Evolutionary conservation across 129 eudicot species (phyloP).

Genomic region (Arctium lappa): DNA sequence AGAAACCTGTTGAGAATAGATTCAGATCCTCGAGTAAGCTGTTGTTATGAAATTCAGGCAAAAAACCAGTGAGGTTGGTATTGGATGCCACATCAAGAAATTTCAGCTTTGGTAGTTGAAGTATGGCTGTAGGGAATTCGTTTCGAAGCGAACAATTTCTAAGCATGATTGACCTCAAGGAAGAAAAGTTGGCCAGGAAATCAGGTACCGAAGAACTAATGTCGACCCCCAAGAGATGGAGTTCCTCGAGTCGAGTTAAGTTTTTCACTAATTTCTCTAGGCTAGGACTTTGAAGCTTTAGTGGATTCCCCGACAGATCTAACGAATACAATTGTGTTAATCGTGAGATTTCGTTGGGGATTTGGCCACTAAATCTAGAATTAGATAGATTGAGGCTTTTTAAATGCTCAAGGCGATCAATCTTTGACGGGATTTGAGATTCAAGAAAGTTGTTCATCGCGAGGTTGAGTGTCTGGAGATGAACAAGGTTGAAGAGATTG

Average conservation of each 20-base stretch:
- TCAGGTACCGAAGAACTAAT: neutral
- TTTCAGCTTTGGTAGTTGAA: too few relatives aligned
- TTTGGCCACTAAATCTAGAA: neutral
- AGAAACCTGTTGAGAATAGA: neutral
- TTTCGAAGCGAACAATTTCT: neutral
- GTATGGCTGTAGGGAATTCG: constrained; percentile 5
- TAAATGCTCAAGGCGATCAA: neutral
- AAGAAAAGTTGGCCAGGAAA: neutral
- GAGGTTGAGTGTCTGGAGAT: constrained; percentile 25
- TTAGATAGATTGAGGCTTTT: neutral
- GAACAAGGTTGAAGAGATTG: constrained; percentile 18
- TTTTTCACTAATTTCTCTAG: neutral
- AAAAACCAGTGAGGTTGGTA: neutral
- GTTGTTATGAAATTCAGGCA: constrained; percentile 9
- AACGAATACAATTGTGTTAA: neutral
- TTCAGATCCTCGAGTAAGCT: neutral
- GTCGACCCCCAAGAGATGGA: neutral
- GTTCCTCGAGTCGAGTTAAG: constrained; percentile 3
- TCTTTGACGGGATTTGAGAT: constrained; percentile 21
- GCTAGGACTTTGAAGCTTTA: neutral
- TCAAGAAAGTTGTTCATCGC: constrained; percentile 15
- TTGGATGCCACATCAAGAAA: neutral
- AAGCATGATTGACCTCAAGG: neutral
- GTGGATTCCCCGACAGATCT: neutral
- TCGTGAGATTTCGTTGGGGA: neutral